Conservation (phyloP, 768 basidiomycete species). For the Kondoa malvinella region DNA sequence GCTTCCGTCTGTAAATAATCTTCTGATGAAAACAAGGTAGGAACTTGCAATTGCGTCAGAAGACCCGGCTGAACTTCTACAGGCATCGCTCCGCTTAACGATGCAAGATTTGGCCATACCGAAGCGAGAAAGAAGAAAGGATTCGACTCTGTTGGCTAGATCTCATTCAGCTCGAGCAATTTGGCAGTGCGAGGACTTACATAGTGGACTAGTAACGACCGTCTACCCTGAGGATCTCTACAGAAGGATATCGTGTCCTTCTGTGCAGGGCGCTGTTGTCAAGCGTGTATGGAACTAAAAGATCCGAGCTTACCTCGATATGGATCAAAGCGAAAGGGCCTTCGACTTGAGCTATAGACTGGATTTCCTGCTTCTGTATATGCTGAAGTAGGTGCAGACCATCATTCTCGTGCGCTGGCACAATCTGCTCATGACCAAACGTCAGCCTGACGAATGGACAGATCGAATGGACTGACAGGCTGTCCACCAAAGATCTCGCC, state of each 20-base stretch:
- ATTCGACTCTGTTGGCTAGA: conserved; percentile 35
- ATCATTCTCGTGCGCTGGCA: conserved; percentile 47
- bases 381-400: conserved; percentile 41
- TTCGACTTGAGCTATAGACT: conserved; percentile 46
- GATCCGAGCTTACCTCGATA: conserved; percentile 43
- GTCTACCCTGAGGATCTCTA: conserved; percentile 66
- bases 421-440: not conserved
- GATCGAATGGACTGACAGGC: not conserved
- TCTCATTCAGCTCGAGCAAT: not conserved
- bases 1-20: too few relatives aligned
- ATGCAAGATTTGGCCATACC: conserved; percentile 48
- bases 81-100: conserved; percentile 45
- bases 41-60: conserved; percentile 19
- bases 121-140: conserved; percentile 44
- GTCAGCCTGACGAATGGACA: not conserved
- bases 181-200: not conserved
- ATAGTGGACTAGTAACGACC: conserved; percentile 57
- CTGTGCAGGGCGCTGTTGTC: not conserved
- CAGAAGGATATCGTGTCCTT: conserved; percentile 48
- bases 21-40: not conserved
- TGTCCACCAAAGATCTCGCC: conserved; percentile 5
- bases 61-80: conserved; percentile 21
- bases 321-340: conserved; percentile 79
- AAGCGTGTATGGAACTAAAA: conserved; percentile 5
- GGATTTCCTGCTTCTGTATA: conserved; percentile 36